phyloP scores from a whole-genome alignment of 2,329 filamentous ascomycete species.

The Sclerotinia subarctica region DNA sequence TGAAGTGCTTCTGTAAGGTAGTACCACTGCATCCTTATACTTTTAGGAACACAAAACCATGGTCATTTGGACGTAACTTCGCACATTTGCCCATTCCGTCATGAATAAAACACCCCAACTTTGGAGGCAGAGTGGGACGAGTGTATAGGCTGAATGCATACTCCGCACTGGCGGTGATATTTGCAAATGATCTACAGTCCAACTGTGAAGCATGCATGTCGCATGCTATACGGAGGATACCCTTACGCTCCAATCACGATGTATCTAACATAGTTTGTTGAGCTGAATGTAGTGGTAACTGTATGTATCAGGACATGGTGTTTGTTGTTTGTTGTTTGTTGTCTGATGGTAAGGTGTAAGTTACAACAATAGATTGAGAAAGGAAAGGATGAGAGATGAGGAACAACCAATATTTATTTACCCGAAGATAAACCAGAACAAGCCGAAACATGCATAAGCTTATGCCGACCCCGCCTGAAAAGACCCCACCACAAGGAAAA shows the following conservation, averaged over 20 bases:
- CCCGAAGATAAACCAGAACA: not conserved
- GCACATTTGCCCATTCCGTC: not conserved
- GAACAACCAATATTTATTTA: not conserved
- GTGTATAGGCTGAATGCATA: conserved; percentile 6
- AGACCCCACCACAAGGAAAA: not conserved
- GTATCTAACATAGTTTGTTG: not conserved
- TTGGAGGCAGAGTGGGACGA: not conserved
- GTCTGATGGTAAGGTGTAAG: not conserved
- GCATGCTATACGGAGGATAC: not conserved
- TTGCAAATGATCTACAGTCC: not conserved
- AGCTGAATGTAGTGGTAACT: not conserved
- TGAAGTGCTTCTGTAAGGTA: not conserved
- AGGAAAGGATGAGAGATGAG: not conserved
- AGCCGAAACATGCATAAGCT: not conserved
- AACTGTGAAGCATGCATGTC: not conserved
- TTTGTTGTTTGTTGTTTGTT: not conserved
- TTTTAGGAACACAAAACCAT: not conserved
- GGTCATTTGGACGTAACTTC: not conserved
- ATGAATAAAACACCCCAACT: not conserved
- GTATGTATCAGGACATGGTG: not conserved
- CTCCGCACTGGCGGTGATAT: not conserved
- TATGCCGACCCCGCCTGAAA: not conserved
- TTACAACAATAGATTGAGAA: not conserved
- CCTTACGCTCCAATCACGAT: not conserved
- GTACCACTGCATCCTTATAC: conserved; percentile 1